Percentiles rank a stretch among this genome's conserved stretches.
Conservation (phyloP, 768 basidiomycete species). For the Tulasnella sp. region DNA sequence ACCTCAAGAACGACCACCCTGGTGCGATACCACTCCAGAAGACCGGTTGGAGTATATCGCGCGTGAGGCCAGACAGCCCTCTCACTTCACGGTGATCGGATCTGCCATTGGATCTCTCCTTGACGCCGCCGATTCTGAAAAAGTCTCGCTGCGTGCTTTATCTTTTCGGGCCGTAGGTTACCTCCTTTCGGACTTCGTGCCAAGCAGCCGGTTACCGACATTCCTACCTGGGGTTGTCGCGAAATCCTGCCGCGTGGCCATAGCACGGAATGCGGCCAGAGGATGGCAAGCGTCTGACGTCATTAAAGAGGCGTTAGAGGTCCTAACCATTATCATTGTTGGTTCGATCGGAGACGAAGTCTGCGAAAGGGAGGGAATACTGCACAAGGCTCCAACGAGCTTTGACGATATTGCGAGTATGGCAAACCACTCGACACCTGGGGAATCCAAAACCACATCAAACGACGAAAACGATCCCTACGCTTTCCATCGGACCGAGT, state of each 20-base stretch:
- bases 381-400: conserved; percentile 49
- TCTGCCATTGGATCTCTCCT: conserved; percentile 78
- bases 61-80: conserved; percentile 36
- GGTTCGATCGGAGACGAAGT: conserved; percentile 63
- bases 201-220: conserved; percentile 53
- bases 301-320: conserved; percentile 55
- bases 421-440: conserved; percentile 34
- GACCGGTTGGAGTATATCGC: conserved; percentile 29
- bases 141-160: conserved; percentile 57
- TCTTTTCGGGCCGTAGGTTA: conserved; percentile 58
- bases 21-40: conserved; percentile 39
- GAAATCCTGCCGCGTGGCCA: conserved; percentile 64
- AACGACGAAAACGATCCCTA: conserved; percentile 40
- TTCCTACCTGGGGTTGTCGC: conserved; percentile 84
- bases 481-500: conserved; percentile 56
- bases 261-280: conserved; percentile 44
- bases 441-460: background rate
- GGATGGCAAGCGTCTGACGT: conserved; percentile 72
- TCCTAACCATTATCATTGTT: conserved; percentile 55
- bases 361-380: conserved; percentile 58
- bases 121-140: conserved; percentile 51
- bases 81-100: conserved; percentile 72
- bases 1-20: conserved; percentile 30
- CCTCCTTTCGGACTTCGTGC: conserved; percentile 49
- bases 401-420: conserved; percentile 55